Base-by-base conservation (phyloP, 345 rosid genomes). In the Angophora floribunda region DNA sequence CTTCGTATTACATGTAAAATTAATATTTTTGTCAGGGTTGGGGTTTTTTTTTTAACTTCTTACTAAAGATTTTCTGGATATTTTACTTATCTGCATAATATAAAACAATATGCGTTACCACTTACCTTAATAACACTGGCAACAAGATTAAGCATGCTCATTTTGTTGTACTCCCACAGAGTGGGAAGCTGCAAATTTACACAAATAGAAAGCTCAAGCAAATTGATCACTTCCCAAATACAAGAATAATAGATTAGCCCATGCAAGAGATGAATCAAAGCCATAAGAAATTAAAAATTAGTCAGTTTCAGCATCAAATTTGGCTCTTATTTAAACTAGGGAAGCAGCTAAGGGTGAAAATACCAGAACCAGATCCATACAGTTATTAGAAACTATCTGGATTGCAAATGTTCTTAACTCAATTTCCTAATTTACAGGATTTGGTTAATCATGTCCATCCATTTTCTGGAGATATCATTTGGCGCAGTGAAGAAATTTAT, bases 91-190 rank as follows among this genome's bases (percentile, higher is more conserved):
- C 63, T 47, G 28, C 80, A 79, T 14, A 32, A 50, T 61, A 19
- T 85, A n/a, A 85, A 52, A 86, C 32, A 16, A 75, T 30, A 28
- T 17, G 44, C 75, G 24, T n/a, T n/a, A 75, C 28, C 24, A 51
- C 78, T 45, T 94, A 98, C 99, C 98, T 96, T 95, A 86, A 93
- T 95, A 87, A 97, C 88, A 88, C 95, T 95, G 28, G 98, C 97
- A 90, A 91, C 96, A 87, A 97, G 97, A 94, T 97, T 97, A 85
- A 98, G 94, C 95, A 98, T 92, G 94, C 99, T 97, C 95, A 91
- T 94, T 92, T 92, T 95, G 91, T 96, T 98, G 94, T 96, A 93
- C 85, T 96, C 96, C 98, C 99, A 98, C 88, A 96, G 92, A 9
- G 93, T 95, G 75, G 96, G 95, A 93, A 98, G 95, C 98, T 98